Conservation (phyloP, 441 rosid genomes). For the Adansonia rubrostipa region DNA sequence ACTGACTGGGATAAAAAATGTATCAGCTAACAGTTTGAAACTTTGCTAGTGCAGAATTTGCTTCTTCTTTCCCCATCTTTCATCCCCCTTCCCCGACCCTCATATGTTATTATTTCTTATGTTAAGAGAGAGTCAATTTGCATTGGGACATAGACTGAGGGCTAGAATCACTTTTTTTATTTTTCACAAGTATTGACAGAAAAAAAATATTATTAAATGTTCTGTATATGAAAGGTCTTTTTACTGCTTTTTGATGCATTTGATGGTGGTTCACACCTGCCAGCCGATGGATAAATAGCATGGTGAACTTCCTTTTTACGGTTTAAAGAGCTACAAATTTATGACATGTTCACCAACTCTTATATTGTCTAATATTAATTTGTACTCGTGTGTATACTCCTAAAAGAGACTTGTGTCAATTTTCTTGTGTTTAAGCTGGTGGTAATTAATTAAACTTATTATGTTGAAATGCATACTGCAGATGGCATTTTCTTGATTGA, state of each 20-base stretch:
- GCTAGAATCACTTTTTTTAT: neutral
- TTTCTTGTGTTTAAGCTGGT: conserved; percentile 6
- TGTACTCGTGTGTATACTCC: neutral
- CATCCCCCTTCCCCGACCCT: neutral
- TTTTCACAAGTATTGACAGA: neutral
- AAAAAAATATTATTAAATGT: neutral
- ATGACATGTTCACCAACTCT: neutral
- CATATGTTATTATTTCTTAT: neutral
- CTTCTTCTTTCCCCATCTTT: neutral
- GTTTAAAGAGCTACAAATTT: neutral
- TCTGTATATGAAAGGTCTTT: neutral
- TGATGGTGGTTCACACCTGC: neutral
- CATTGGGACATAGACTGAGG: neutral
- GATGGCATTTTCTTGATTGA: conserved; percentile 84
- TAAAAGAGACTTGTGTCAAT: conserved; percentile 11
- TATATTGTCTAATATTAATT: neutral
- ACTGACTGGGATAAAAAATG: conserved; percentile 98
- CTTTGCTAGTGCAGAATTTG: neutral
- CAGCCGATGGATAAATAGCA: neutral
- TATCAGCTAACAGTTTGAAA: conserved; percentile 34
- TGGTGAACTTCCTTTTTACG: neutral
- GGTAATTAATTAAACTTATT: neutral
- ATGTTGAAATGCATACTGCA: conserved; percentile 35
- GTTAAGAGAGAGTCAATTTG: neutral
- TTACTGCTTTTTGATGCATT: neutral